A percentile compares a stretch with the other conserved stretches of the same genome.
phyloP scores from a whole-genome alignment of 768 basidiomycete species.

The Galerina sulciceps region DNA sequence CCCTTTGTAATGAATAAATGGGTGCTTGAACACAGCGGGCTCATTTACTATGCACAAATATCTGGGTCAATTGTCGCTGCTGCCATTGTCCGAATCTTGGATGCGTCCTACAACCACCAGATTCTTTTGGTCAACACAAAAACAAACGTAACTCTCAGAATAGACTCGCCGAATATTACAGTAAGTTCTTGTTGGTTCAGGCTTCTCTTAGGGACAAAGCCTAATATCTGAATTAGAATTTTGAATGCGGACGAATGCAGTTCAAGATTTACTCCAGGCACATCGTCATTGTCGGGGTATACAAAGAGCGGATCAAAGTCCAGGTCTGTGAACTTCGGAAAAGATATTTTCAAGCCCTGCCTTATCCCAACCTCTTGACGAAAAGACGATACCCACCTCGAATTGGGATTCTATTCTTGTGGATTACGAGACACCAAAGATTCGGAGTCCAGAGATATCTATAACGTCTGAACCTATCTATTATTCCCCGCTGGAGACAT shows the following conservation, averaged over 20 bases:
- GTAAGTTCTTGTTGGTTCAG: constrained; percentile 7
- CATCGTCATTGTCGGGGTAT: constrained; percentile 20
- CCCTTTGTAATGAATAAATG: constrained; percentile 13
- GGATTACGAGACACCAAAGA: constrained; percentile 24
- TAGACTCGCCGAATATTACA: constrained; percentile 14
- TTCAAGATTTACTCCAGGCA: constrained; percentile 21
- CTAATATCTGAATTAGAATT: constrained; percentile 10
- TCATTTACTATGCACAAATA: constrained; percentile 22
- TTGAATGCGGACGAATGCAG: constrained; percentile 20
- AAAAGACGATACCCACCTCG: not conserved
- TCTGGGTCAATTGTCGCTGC: constrained; percentile 32
- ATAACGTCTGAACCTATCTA: constrained; percentile 22
- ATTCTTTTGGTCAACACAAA: constrained; percentile 34
- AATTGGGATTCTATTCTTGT: constrained; percentile 23
- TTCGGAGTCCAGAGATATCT: constrained; percentile 16
- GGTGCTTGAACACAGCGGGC: constrained; percentile 17
- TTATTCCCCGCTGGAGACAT: constrained; percentile 7
- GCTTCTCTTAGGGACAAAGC: not conserved
- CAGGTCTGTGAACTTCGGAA: constrained; percentile 23
- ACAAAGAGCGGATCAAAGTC: constrained; percentile 20
- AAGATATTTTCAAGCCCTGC: constrained; percentile 11
- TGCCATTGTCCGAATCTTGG: constrained; percentile 22
- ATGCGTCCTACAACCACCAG: constrained; percentile 22
- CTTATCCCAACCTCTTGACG: not conserved
- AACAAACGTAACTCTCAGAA: constrained; percentile 13